Percentiles rank a stretch among this genome's conserved stretches.
These are phyloP conservation scores for Cutaneotrichosporon sp. DNA, from an alignment of 1,284 basidiomycete genomes.

Conservation along the genomic window DNA sequence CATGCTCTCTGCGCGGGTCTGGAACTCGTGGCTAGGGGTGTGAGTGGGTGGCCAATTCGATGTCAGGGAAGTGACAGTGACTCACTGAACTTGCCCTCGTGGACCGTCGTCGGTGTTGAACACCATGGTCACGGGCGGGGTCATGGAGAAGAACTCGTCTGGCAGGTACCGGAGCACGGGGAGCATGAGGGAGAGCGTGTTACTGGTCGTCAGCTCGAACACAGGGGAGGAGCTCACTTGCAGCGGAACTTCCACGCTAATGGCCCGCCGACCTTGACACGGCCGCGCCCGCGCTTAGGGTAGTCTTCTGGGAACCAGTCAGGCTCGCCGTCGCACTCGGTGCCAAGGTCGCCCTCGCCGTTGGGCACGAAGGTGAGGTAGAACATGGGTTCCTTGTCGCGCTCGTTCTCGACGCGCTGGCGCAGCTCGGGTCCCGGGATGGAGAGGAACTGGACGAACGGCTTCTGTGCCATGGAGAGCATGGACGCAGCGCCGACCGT, in stretches of 20 bases:
- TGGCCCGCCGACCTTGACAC: conserved; percentile 32
- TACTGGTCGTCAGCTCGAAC: conserved; percentile 28
- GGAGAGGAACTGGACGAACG: conserved; percentile 41
- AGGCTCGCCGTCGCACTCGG: conserved; percentile 32
- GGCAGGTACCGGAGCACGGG: conserved; percentile 41
- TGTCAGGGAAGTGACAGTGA: neutral
- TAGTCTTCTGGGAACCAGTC: conserved; percentile 26
- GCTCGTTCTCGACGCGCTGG: conserved; percentile 26
- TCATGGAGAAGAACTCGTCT: conserved; percentile 32
- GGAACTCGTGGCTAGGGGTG: conserved; percentile 23
- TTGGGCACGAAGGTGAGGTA: conserved; percentile 42
- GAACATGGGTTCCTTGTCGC: conserved; percentile 25
- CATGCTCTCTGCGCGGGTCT: conserved; percentile 33
- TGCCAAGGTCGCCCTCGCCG: conserved; percentile 40
- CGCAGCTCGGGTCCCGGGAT: conserved; percentile 33
- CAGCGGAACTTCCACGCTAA: conserved; percentile 37
- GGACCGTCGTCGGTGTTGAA: conserved; percentile 44
- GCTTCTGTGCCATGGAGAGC: conserved; percentile 38
- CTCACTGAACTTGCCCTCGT: conserved; percentile 32
- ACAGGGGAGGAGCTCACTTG: conserved; percentile 44
- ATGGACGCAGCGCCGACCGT: conserved; percentile 32
- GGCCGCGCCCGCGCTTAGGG: conserved; percentile 32
- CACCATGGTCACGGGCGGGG: conserved; percentile 38
- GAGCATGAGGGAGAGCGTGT: conserved; percentile 39
- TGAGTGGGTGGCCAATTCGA: neutral